phyloP scores from a whole-genome alignment of 768 basidiomycete species.

The Pleurotus salmoneostramineus region DNA sequence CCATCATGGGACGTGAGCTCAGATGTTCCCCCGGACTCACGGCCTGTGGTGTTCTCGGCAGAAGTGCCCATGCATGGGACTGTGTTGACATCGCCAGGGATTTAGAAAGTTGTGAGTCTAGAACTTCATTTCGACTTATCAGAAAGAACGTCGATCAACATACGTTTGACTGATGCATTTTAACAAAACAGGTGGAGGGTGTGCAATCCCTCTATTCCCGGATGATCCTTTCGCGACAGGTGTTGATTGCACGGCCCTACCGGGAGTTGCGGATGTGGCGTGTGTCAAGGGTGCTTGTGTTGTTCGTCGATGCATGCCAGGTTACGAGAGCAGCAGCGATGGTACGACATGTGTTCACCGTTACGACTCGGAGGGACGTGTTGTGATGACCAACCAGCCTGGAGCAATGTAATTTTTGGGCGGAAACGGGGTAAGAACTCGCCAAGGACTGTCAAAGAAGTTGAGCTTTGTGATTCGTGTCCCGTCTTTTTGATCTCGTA shows the following conservation, averaged over 20 bases:
- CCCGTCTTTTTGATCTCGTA: too few relatives aligned
- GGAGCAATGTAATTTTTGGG: constrained; percentile 7
- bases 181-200: constrained; percentile 40
- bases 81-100: constrained; percentile 43
- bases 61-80: constrained; percentile 37
- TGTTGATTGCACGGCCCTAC: constrained; percentile 44
- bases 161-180: background rate
- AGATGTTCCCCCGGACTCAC: constrained; percentile 32
- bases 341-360: constrained; percentile 21
- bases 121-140: background rate
- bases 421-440: too few relatives aligned
- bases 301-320: constrained; percentile 41
- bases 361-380: constrained; percentile 18
- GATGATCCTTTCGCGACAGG: constrained; percentile 27
- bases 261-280: constrained; percentile 44
- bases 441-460: too few relatives aligned
- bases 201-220: constrained; percentile 27
- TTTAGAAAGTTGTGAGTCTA: constrained; percentile 48
- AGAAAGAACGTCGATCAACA: background rate
- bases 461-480: too few relatives aligned
- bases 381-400: constrained; percentile 22
- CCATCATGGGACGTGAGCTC: constrained; percentile 17
- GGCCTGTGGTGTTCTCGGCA: constrained; percentile 40
- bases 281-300: constrained; percentile 40
- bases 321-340: constrained; percentile 24